Conservation (phyloP, 2,329 filamentous ascomycete genomes). For the Colletotrichum salicis region DNA sequence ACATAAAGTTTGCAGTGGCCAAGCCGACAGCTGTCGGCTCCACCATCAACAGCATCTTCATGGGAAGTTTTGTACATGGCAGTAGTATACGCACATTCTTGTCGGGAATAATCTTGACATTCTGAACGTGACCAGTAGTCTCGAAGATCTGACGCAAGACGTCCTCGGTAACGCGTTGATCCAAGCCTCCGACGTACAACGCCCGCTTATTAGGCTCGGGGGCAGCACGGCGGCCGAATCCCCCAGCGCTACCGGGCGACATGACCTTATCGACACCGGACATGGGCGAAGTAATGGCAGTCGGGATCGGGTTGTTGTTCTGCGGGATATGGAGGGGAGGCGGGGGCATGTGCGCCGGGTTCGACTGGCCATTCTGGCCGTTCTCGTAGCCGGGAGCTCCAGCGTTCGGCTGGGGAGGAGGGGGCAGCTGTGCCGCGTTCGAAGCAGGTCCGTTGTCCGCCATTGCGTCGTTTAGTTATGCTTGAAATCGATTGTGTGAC, state of each 20-base stretch:
- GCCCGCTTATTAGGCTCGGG: conserved; percentile 99
- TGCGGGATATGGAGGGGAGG: conserved; percentile 93
- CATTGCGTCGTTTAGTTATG: conserved; percentile 63
- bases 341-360: conserved; percentile 84
- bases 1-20: background rate
- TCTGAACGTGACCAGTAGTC: conserved; percentile 97
- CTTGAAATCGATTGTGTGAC: conserved; percentile 16
- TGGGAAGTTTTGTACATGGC: background rate
- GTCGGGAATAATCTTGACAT: conserved; percentile 99
- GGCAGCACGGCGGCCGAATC: conserved; percentile 87
- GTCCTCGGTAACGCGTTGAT: conserved; percentile 95
- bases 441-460: conserved; percentile 77
- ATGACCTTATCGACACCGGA: conserved; percentile 76
- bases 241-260: conserved; percentile 85
- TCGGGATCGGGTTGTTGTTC: conserved; percentile 95
- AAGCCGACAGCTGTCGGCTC: background rate
- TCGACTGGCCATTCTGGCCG: conserved; percentile 75
- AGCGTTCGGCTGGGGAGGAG: conserved; percentile 73
- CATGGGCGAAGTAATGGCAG: conserved; percentile 89
- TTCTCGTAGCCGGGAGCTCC: conserved; percentile 82
- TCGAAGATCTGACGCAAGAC: conserved; percentile 98
- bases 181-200: conserved; percentile 93
- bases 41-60: conserved; percentile 6
- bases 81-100: conserved; percentile 83
- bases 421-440: conserved; percentile 73